A percentile compares a stretch with the other conserved stretches of the same genome.
phyloP scores from a whole-genome alignment of 2,329 filamentous ascomycete species.

The Neoarthrinium moseri region DNA sequence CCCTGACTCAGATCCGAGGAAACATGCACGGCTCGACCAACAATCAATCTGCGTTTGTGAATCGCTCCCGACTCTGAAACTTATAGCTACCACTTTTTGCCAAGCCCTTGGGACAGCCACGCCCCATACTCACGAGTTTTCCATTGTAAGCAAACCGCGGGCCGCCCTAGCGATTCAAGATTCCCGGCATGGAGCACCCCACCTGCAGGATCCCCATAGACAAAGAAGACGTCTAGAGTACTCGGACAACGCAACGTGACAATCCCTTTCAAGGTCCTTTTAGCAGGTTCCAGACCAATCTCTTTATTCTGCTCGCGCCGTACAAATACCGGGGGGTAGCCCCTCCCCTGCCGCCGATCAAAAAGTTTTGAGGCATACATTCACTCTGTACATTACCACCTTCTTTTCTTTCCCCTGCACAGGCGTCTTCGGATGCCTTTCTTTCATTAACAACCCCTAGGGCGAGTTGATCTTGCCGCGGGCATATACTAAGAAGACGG shows the following conservation, averaged over 20 bases:
- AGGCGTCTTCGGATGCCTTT: neutral
- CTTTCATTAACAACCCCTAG: neutral
- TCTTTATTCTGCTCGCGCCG: neutral
- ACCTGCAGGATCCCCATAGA: too few species aligned
- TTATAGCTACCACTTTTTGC: neutral
- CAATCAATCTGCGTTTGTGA: neutral
- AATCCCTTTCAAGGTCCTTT: neutral
- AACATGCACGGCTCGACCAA: neutral
- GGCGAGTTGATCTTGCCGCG: constrained; percentile 9
- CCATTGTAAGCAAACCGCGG: neutral
- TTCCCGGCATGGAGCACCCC: too few species aligned
- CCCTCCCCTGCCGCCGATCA: too few species aligned
- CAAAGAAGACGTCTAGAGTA: neutral
- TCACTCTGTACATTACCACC: neutral
- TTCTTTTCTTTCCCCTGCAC: too few species aligned
- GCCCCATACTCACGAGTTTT: neutral
- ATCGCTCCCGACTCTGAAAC: neutral
- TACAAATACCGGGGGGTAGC: too few species aligned
- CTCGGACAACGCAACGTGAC: neutral
- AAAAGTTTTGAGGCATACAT: too few species aligned
- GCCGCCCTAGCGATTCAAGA: neutral
- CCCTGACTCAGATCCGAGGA: neutral
- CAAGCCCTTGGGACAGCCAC: neutral
- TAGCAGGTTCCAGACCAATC: neutral
- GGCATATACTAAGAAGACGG: neutral